phyloP scores from a whole-genome alignment of 2,329 filamentous ascomycete genomes.

The Aspergillus amoenus region DNA sequence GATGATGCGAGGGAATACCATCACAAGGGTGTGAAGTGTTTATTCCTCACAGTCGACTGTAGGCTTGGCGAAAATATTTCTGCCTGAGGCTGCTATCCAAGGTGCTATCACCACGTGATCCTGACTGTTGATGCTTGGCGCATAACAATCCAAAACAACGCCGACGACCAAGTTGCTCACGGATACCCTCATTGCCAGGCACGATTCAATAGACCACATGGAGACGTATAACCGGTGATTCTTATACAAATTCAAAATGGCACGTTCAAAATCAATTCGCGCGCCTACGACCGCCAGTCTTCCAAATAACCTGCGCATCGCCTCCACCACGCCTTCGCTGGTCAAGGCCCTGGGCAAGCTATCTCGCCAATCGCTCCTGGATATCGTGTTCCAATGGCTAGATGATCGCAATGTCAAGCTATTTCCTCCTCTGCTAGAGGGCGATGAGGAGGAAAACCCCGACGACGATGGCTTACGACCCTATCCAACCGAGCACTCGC shows the following conservation, averaged over 20 bases:
- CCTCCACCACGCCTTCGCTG: conserved; percentile 63
- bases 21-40: too few relatives aligned
- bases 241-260: conserved; percentile 18
- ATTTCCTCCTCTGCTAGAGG: conserved; percentile 60
- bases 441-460: conserved; percentile 49
- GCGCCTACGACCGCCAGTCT: conserved; percentile 71
- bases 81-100: background rate
- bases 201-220: background rate
- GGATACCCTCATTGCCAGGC: background rate
- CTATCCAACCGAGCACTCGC: conserved; percentile 65
- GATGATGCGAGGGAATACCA: too few relatives aligned
- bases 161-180: background rate
- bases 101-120: conserved; percentile 7
- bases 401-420: conserved; percentile 62
- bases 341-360: conserved; percentile 67
- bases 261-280: conserved; percentile 34
- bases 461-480: conserved; percentile 64
- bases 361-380: conserved; percentile 69
- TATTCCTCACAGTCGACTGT: too few relatives aligned
- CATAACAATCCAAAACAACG: background rate
- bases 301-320: conserved; percentile 68
- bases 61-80: too few relatives aligned
- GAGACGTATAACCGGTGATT: background rate
- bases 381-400: conserved; percentile 75
- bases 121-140: conserved; percentile 3